These are phyloP conservation scores for Phycomyces blakesleeanus DNA, from an alignment of 192 early-diverging fungal species.

Conservation along the genomic window DNA sequence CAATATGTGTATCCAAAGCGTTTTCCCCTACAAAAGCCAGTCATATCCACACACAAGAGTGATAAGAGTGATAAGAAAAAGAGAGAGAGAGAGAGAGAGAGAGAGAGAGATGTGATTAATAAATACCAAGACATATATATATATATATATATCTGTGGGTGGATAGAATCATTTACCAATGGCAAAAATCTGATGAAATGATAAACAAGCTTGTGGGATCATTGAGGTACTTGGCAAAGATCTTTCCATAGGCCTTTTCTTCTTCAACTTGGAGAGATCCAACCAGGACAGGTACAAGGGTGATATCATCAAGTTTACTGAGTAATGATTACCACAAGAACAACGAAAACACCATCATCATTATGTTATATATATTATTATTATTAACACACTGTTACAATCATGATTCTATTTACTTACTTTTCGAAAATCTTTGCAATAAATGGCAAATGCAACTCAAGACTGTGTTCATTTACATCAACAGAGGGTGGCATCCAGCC, in stretches of 20 bases:
- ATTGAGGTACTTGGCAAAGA: conserved; percentile 72
- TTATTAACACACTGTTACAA: no score
- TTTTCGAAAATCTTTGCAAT: conserved; percentile 76
- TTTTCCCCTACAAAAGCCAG: conserved; percentile 62
- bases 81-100: no score
- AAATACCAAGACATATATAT: no score
- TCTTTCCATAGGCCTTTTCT: conserved; percentile 64
- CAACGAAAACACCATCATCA: no score
- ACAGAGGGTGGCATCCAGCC: conserved; percentile 53
- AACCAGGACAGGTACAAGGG: conserved; percentile 88
- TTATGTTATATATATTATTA: no score
- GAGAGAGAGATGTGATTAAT: no score
- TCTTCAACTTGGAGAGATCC: conserved; percentile 60
- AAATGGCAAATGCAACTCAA: conserved; percentile 97
- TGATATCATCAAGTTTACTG: conserved; percentile 51
- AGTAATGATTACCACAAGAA: no score
- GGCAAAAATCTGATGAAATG: conserved; percentile 97
- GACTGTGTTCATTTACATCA: conserved; percentile 94
- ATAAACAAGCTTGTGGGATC: conserved; percentile 78
- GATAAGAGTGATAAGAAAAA: no score
- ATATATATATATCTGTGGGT: neutral
- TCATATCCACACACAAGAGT: no score
- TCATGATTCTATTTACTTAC: conserved; percentile 36
- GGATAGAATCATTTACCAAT: conserved; percentile 57
- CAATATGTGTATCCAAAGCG: conserved; percentile 84